Base-by-base conservation (phyloP, 108 stramenopile species). In the Halocafeteria seosinensis region DNA sequence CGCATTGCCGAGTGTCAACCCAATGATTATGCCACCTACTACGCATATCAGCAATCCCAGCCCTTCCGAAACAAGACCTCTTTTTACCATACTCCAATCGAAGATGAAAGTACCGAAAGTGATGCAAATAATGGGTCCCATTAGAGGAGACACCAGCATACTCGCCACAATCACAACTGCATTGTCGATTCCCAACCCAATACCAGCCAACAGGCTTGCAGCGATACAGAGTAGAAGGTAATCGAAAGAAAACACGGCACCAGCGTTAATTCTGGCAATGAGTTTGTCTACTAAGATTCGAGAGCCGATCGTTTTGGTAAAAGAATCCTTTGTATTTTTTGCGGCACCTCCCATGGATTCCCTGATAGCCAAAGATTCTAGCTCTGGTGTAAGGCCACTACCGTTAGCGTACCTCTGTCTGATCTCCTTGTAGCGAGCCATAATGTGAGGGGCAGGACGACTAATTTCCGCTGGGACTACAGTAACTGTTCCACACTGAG, bases 61-160 rank as follows among this genome's bases (percentile, higher is more conserved):
- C 8, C 78, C 47, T 73, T 89, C 85, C 28, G 62, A 81, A 50
- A 36, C 52, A 17, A 76, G 58, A 2, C 85, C 75, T 36, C 55
- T 34, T 25, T 59, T 58, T n/a, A 83, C 72, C 42, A 89, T 55
- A 11, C 68, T 63, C 63, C 72, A 75, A 67, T 87, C 87, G 5
- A 59, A 35, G 35, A 92, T 78, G 26, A 63, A 73, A 32, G 72
- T 64, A 0, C 87, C 88, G 62, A 84, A 91, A 0, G 84, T 73
- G 32, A 77, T 32, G 24, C 52, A 66, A 21, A 73, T 36, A 0
- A 77, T 68, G 13, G 76, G 76, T n/a, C 70, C 76, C 82, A 85
- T 85, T 52, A 85, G 75, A 34, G 85, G 84, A 28, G 82, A 85
- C 36, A 87, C 82, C 42, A 91, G 73, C 90, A 91, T 91, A 50